Base-by-base conservation (phyloP, 805 yeast genomes). In the Limtongozyma cylindracea region DNA sequence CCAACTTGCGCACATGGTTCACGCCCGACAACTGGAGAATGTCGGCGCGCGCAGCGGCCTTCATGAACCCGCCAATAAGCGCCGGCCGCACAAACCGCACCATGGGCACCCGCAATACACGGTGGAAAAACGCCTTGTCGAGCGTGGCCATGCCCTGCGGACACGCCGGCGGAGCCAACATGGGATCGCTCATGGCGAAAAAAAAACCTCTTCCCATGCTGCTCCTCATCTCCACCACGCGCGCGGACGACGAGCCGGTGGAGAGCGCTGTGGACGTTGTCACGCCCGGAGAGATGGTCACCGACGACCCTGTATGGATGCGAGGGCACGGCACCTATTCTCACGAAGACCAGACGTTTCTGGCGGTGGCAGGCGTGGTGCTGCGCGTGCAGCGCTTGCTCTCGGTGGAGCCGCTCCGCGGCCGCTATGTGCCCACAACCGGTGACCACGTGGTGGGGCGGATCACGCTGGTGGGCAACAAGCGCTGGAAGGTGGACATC, bases 251-350 rank as follows among this genome's bases (percentile, higher is more conserved):
- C n/a, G n/a, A n/a, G n/a, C n/a, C n/a, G n/a, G n/a, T n/a, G n/a
- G n/a, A n/a, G n/a, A n/a, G n/a, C n/a, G n/a, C n/a, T n/a, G n/a
- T n/a, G n/a, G n/a, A n/a, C 20, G 42, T 88, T 7, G 92, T 84
- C 11, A 78, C 95, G 1, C 98, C 98, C 0, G 98, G 98, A 7
- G 95, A 88, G 40, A 48, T 82, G 22, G 74, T 88, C n/a, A 88
- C 96, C 0, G 88, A 76, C 32, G 96, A 88, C 37, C 76, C 93
- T 5, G 59, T 70, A 3, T 88, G 96, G 95, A 88, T 88, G 98
- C 63, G 91, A 38, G 98, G 98, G 15, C 98, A 84, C 38, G 98
- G 98, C 5, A 88, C 96, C 0, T 88, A 78, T 41, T 63, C 69
- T 31, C 47, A 72, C 18, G 66, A 64, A 16, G 71, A 70, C 31